Conservation (phyloP, 1,139 yeast genomes). For the Nakaseomyces glabratus region DNA sequence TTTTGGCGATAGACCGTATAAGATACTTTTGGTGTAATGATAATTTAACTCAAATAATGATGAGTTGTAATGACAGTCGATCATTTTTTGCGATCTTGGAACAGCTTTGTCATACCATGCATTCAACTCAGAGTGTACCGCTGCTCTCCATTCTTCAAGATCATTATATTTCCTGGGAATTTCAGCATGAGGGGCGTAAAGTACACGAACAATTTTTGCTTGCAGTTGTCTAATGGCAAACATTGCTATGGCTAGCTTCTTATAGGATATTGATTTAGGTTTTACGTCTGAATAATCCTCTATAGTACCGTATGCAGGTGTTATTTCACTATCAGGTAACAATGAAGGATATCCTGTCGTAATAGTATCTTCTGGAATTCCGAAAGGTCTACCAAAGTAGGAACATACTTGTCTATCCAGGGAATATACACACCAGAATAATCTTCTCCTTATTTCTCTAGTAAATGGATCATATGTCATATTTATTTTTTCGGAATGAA, state of each 20-base stretch:
- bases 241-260: slow-evolving; percentile 55
- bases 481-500: slow-evolving; percentile 53
- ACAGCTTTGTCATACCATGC: slow-evolving; percentile 48
- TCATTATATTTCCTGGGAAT: slow-evolving; percentile 55
- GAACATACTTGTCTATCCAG: slow-evolving; percentile 73
- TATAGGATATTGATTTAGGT: slow-evolving; percentile 49
- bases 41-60: slow-evolving; percentile 68
- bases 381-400: slow-evolving; percentile 64
- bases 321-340: slow-evolving; percentile 60
- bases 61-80: slow-evolving; percentile 50
- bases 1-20: slow-evolving; percentile 73
- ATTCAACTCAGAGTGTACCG: slow-evolving; percentile 44
- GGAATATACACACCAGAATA: slow-evolving; percentile 86
- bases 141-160: slow-evolving; percentile 51
- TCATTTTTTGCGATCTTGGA: slow-evolving; percentile 48
- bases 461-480: slow-evolving; percentile 44
- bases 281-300: slow-evolving; percentile 29
- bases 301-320: slow-evolving; percentile 28
- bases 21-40: slow-evolving; percentile 60
- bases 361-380: slow-evolving; percentile 63
- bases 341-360: slow-evolving; percentile 61
- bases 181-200: slow-evolving; percentile 57
- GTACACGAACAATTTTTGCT: slow-evolving; percentile 62
- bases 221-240: slow-evolving; percentile 64
- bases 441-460: slow-evolving; percentile 61